Evolutionary conservation across 1,139 yeast genomes (phyloP).

Genomic region (Arxiozyma heterogenica): DNA sequence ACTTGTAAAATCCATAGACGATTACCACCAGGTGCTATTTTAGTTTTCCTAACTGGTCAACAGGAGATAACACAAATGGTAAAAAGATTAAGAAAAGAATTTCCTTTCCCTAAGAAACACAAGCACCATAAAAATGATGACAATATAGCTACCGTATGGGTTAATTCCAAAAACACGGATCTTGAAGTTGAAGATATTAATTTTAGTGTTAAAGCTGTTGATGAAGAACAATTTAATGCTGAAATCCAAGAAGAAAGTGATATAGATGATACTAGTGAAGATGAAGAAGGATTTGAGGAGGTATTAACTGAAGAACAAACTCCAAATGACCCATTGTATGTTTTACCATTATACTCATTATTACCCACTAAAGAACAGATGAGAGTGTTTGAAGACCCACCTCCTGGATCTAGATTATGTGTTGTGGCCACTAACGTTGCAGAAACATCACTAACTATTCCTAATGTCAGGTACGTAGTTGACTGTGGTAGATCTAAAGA

Average conservation of each 20-base stretch:
- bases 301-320: conserved; percentile 65
- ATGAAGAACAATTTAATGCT: conserved; percentile 25
- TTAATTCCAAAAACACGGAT: conserved; percentile 53
- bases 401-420: conserved; percentile 76
- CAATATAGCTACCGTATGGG: conserved; percentile 36
- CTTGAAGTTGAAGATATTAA: conserved; percentile 86
- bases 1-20: conserved; percentile 77
- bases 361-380: conserved; percentile 90
- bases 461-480: conserved; percentile 88
- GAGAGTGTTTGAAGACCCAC: conserved; percentile 84
- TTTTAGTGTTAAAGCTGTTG: conserved; percentile 48
- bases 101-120: conserved; percentile 44
- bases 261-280: conserved; percentile 21
- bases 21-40: conserved; percentile 90
- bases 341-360: conserved; percentile 83
- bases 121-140: conserved; percentile 22
- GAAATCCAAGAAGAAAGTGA: conserved; percentile 19
- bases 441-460: conserved; percentile 93
- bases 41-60: conserved; percentile 89
- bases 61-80: conserved; percentile 79
- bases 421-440: conserved; percentile 97
- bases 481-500: conserved; percentile 95
- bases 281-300: conserved; percentile 85
- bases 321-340: conserved; percentile 73
- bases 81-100: conserved; percentile 54